These are phyloP conservation scores for Solanum chiquidenum DNA, from an alignment of 257 asterid genomes.

Conservation along the genomic window DNA sequence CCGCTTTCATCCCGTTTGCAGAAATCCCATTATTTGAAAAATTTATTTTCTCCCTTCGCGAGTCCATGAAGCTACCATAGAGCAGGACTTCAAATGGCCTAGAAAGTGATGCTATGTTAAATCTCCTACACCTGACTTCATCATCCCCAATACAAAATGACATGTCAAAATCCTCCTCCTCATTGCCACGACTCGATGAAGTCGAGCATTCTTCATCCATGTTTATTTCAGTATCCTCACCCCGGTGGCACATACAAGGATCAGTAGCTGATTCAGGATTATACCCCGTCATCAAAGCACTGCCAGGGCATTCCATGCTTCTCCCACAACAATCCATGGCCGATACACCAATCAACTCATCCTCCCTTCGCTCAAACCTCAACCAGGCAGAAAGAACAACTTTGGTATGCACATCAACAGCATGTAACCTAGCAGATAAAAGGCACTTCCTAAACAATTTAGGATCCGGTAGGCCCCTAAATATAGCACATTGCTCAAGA, in stretches of 20 bases:
- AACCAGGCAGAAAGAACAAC: slow-evolving; percentile 90
- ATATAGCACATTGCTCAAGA: slow-evolving; percentile 73
- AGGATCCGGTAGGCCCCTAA: slow-evolving; percentile 68
- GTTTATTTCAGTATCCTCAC: slow-evolving; percentile 5
- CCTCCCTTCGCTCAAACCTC: slow-evolving; percentile 86
- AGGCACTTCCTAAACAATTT: slow-evolving; percentile 81
- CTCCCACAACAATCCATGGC: slow-evolving; percentile 84
- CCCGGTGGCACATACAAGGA: slow-evolving; percentile 39
- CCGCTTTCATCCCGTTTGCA: slow-evolving; percentile 62
- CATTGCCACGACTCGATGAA: slow-evolving; percentile 31
- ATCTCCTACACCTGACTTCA: slow-evolving; percentile 77
- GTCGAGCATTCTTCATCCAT: slow-evolving; percentile 57
- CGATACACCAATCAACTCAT: slow-evolving; percentile 69
- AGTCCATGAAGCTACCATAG: slow-evolving; percentile 71
- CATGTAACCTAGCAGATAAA: slow-evolving; percentile 67
- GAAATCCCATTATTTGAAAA: slow-evolving; percentile 66
- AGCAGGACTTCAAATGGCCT: slow-evolving; percentile 71
- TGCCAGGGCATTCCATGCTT: slow-evolving; percentile 71
- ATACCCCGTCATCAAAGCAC: slow-evolving; percentile 60
- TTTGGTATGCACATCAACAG: slow-evolving; percentile 84
- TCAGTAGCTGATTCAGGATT: slow-evolving; percentile 75
- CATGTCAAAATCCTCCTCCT: slow-evolving; percentile 52
- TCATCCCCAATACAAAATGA: slow-evolving; percentile 71
- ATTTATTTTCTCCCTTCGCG: slow-evolving; percentile 63
- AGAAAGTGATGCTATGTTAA: slow-evolving; percentile 67